A percentile compares a stretch with the other conserved stretches of the same genome.
Evolutionary conservation across 2,329 filamentous ascomycete genomes (phyloP).

Genomic region (Aulographum hederae): DNA sequence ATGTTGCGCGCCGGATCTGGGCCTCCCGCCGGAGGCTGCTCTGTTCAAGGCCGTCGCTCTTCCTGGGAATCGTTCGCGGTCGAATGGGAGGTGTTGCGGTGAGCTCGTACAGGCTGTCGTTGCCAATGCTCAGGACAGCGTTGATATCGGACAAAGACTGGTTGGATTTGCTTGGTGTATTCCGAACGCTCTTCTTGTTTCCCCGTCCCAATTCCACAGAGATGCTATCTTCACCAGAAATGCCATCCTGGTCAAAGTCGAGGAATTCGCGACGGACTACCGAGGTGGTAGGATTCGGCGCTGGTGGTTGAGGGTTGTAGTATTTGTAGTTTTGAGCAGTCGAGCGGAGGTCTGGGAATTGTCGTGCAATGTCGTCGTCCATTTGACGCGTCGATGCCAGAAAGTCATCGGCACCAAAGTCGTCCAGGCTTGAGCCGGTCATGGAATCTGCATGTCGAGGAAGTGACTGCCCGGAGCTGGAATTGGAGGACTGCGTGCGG

Average conservation of each 20-base stretch:
- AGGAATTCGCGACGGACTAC: conserved; percentile 13
- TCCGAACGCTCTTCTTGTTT: conserved; percentile 18
- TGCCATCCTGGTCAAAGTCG: conserved; percentile 17
- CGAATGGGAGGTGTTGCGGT: conserved; percentile 21
- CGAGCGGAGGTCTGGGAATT: conserved; percentile 3
- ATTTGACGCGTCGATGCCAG: conserved; percentile 1
- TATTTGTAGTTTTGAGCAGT: conserved; percentile 4
- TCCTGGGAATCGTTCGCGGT: conserved; percentile 15
- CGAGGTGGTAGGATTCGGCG: conserved; percentile 3
- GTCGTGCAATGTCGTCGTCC: conserved; percentile 1
- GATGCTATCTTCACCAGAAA: conserved; percentile 24
- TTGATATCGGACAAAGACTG: conserved; percentile 19
- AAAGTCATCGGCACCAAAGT: conserved; percentile 1
- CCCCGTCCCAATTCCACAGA: conserved; percentile 41
- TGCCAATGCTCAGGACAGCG: conserved; percentile 25
- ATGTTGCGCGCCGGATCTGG: conserved; percentile 24
- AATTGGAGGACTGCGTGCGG: no score
- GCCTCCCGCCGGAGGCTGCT: conserved; percentile 24
- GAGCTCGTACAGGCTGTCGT: conserved; percentile 28
- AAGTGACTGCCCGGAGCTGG: no score
- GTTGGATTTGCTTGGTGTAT: conserved; percentile 18
- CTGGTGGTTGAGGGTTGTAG: conserved; percentile 5
- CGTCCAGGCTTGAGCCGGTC: neutral
- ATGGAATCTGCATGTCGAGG: no score
- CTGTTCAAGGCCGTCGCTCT: conserved; percentile 14